phyloP scores from a whole-genome alignment of 805 yeast species.

The Kuraishia piskuri region DNA sequence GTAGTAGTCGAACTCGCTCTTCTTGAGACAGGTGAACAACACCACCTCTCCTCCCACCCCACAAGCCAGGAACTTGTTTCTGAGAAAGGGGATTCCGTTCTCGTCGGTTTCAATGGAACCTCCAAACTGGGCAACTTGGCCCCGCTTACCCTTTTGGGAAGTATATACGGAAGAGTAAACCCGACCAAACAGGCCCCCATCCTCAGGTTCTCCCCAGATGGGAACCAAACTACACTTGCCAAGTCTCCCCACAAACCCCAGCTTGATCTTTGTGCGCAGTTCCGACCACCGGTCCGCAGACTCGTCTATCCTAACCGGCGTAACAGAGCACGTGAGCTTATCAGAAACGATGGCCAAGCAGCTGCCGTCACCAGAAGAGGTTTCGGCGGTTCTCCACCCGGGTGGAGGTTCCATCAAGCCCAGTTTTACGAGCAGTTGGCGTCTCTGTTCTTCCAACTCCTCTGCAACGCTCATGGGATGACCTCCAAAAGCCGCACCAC shows the following conservation, averaged over 20 bases:
- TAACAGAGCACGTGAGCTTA: slow-evolving; percentile 11
- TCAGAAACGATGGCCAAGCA: slow-evolving; percentile 6
- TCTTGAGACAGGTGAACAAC: slow-evolving; percentile 12
- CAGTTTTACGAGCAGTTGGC: neutral
- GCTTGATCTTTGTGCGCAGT: slow-evolving; percentile 10
- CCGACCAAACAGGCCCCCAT: too few species aligned
- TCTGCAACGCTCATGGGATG: neutral
- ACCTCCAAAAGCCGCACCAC: neutral
- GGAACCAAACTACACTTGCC: slow-evolving; percentile 10
- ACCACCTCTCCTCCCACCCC: slow-evolving; percentile 31
- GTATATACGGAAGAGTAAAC: too few species aligned
- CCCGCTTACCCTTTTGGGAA: neutral
- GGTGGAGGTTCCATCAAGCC: neutral
- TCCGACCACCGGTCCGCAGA: slow-evolving; percentile 1
- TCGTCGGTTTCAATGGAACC: neutral
- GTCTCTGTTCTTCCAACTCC: neutral
- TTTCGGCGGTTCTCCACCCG: neutral
- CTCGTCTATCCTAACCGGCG: slow-evolving; percentile 7
- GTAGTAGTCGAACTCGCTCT: neutral
- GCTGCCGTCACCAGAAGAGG: neutral
- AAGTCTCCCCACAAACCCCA: slow-evolving; percentile 25
- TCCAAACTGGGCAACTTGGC: too few species aligned
- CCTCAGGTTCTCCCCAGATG: neutral
- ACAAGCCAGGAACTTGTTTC: slow-evolving; percentile 18
- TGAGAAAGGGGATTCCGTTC: neutral